phyloP scores from a whole-genome alignment of 2,329 filamentous ascomycete genomes.

The Monilinia fructigena region DNA sequence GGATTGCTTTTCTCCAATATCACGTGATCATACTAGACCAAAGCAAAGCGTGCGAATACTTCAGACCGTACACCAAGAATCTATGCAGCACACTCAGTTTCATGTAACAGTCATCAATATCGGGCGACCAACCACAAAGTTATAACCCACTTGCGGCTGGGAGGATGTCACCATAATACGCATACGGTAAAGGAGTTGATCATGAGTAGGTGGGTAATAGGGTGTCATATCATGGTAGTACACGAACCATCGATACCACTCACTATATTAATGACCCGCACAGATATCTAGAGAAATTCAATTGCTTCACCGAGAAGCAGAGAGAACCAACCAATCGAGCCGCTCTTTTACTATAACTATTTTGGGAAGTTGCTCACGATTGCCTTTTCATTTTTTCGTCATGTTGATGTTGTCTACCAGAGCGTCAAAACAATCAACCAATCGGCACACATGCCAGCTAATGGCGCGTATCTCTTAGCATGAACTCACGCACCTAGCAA shows the following conservation, averaged over 20 bases:
- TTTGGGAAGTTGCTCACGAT: background rate
- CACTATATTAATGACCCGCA: background rate
- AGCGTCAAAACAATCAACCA: constrained; percentile 2
- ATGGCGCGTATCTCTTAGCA: background rate
- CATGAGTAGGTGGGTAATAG: background rate
- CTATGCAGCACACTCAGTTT: background rate
- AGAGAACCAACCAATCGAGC: background rate
- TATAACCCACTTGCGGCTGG: background rate
- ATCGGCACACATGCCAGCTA: background rate
- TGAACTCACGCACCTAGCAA: background rate
- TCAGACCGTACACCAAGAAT: background rate
- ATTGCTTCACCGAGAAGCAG: background rate
- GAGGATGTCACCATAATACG: background rate
- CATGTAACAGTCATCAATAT: background rate
- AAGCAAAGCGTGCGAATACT: too few relatives aligned
- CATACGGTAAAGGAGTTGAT: background rate
- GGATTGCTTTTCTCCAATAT: too few relatives aligned
- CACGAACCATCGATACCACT: background rate
- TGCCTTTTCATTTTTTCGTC: background rate
- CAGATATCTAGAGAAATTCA: background rate
- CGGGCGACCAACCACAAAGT: background rate
- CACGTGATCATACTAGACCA: background rate
- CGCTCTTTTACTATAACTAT: background rate
- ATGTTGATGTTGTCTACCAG: background rate
- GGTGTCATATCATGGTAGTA: constrained; percentile 4